phyloP scores from a whole-genome alignment of 1,284 basidiomycete genomes.

The Ganoderma resinaceum region DNA sequence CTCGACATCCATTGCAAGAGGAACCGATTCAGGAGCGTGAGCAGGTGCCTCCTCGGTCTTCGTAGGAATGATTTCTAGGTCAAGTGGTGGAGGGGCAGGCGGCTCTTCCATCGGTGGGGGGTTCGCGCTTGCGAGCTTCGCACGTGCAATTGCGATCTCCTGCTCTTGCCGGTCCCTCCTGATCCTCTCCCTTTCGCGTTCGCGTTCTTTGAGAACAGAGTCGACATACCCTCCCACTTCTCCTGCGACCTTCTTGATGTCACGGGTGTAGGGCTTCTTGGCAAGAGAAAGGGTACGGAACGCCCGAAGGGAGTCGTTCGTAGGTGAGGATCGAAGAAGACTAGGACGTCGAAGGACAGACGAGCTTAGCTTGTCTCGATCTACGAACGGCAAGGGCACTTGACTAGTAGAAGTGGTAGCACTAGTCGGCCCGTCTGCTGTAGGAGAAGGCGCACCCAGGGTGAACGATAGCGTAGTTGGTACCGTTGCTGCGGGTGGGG shows the following conservation, averaged over 20 bases:
- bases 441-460: constrained; percentile 25
- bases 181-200: constrained; percentile 74
- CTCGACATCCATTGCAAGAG: constrained; percentile 2
- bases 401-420: constrained; percentile 31
- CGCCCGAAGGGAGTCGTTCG: constrained; percentile 38
- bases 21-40: background rate
- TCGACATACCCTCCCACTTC: constrained; percentile 76
- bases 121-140: constrained; percentile 16
- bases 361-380: constrained; percentile 26
- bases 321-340: constrained; percentile 44
- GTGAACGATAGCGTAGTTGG: constrained; percentile 23
- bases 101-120: constrained; percentile 1
- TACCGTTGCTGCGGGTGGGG: constrained; percentile 36
- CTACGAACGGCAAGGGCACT: constrained; percentile 3
- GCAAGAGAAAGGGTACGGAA: constrained; percentile 43
- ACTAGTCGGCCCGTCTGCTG: constrained; percentile 20
- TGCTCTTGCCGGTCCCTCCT: constrained; percentile 58
- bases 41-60: constrained; percentile 1
- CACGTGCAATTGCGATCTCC: constrained; percentile 23
- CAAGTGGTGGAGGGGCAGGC: background rate
- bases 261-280: constrained; percentile 36
- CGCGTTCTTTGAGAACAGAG: constrained; percentile 71
- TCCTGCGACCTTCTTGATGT: constrained; percentile 54
- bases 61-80: background rate
- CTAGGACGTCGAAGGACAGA: constrained; percentile 30